phyloP scores from a whole-genome alignment of 2,329 filamentous ascomycete species.

The Talaromyces sp. region DNA sequence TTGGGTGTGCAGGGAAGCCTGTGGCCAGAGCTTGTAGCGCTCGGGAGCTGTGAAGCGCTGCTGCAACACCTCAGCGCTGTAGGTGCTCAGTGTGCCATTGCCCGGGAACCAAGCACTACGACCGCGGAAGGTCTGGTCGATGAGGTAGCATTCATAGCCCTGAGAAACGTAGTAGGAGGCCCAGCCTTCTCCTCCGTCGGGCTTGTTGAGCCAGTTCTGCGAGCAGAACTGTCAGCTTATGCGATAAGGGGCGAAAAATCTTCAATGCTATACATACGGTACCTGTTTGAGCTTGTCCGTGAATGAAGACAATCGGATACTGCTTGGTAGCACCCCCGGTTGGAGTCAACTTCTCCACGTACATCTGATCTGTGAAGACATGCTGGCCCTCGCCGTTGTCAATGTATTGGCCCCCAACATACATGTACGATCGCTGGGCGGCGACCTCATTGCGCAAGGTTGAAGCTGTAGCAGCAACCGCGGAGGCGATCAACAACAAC shows the following conservation, averaged over 20 bases:
- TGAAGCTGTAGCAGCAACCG: slow-evolving; percentile 10
- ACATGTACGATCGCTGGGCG: slow-evolving; percentile 30
- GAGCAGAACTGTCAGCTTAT: not conserved
- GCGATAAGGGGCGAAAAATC: not conserved
- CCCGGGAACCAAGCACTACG: slow-evolving; percentile 30
- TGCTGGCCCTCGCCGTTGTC: slow-evolving; percentile 18
- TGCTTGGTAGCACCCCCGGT: slow-evolving; percentile 17
- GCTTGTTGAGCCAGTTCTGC: slow-evolving; percentile 52
- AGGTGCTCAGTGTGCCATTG: slow-evolving; percentile 20
- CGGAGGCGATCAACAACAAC: slow-evolving; percentile 8
- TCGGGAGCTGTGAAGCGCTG: slow-evolving; percentile 38
- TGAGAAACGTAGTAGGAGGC: slow-evolving; percentile 50
- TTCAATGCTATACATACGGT: slow-evolving; percentile 25
- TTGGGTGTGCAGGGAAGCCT: slow-evolving; percentile 48
- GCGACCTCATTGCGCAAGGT: slow-evolving; percentile 7
- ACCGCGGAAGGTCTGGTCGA: slow-evolving; percentile 44
- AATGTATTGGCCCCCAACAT: slow-evolving; percentile 33
- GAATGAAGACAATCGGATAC: slow-evolving; percentile 37
- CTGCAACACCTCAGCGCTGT: slow-evolving; percentile 30
- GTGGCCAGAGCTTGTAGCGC: slow-evolving; percentile 44
- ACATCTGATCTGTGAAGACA: slow-evolving; percentile 36
- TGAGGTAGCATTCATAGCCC: slow-evolving; percentile 52
- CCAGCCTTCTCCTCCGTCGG: slow-evolving; percentile 52
- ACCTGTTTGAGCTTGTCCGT: slow-evolving; percentile 35
- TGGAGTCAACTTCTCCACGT: slow-evolving; percentile 38